Base-by-base conservation (phyloP, 2,329 filamentous ascomycete genomes). In the Aspergillus ochraceoroseus region DNA sequence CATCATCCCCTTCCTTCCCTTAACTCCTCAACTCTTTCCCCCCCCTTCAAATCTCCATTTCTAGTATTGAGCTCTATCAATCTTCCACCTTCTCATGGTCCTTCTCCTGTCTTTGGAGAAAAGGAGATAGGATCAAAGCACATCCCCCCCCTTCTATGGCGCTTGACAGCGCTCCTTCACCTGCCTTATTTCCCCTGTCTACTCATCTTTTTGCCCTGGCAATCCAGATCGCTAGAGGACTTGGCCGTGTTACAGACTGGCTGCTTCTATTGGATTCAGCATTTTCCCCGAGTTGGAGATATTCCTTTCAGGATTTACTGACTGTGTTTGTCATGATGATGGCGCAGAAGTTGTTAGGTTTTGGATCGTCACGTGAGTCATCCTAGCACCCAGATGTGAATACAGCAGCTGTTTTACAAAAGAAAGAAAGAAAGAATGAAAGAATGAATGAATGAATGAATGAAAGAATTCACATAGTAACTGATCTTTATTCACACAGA, bases 311-410 rank as follows among this genome's bases (percentile, higher is more conserved):
- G 17, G 27, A 38, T 7, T 8, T 32, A 11, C 5, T 27, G 14
- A 18, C 20, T 25, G 19, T 41, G 20, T n/a, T 19, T 25, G 12
- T 32, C 14, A 7, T 37, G 20, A 14, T 32, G 11, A 31, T 35
- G 25, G 28, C 39, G 27, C 35, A 47, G 15, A 27, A 36, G 29
- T 9, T 40, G 17, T 45, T 52, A 50, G 49, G 49, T 46, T 32
- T 39, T 13, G n/a, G 12, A 3, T n/a, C 19, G n/a, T 52, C 49
- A 52, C 49, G 49, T 52, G 49, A 52, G 49, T 33, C 29, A 5
- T 7, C 9, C 7, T 20, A 7, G 3, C 11, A 27, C 19, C 5
- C 5, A 22, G 20, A 5, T 22, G 20, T 22, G 20, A 22, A 22
- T 9, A 22, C 20, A 22, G 9, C 20, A 22, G 20, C 20, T 5